phyloP scores from a whole-genome alignment of 192 early-diverging fungal species.

The Coemansia sp. region DNA sequence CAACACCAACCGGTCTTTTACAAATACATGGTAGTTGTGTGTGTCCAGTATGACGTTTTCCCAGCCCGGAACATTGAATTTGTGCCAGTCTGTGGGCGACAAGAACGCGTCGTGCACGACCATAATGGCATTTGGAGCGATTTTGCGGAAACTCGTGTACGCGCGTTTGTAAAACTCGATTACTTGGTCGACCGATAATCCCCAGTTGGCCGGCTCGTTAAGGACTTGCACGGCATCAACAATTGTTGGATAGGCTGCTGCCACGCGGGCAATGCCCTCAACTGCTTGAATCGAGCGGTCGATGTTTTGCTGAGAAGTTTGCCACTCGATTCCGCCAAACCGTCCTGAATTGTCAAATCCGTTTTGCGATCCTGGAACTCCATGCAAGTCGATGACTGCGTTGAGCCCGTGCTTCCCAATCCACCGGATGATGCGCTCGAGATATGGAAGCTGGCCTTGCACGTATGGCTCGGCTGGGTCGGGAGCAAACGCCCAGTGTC shows the following conservation, averaged over 20 bases:
- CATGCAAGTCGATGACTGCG: conserved; percentile 59
- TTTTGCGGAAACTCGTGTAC: conserved; percentile 35
- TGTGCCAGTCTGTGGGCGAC: conserved; percentile 37
- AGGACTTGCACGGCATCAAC: conserved; percentile 48
- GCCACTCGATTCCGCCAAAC: conserved; percentile 51
- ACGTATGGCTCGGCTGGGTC: conserved; percentile 56
- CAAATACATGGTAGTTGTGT: conserved; percentile 56
- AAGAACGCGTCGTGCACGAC: conserved; percentile 53
- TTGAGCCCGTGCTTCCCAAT: conserved; percentile 52
- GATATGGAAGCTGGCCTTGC: conserved; percentile 42
- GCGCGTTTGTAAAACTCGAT: conserved; percentile 45
- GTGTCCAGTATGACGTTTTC: conserved; percentile 51
- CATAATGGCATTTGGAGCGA: conserved; percentile 35
- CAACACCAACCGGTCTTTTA: conserved; percentile 30
- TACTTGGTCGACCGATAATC: conserved; percentile 29
- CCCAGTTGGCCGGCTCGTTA: conserved; percentile 56
- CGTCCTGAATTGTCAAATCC: conserved; percentile 60
- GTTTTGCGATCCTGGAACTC: conserved; percentile 62
- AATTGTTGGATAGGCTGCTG: conserved; percentile 29
- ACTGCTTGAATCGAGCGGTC: conserved; percentile 56
- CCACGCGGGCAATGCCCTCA: conserved; percentile 49
- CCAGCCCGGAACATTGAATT: conserved; percentile 44
- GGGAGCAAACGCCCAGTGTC: conserved; percentile 59
- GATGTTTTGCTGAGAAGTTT: conserved; percentile 49
- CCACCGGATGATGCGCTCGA: conserved; percentile 42